Evolutionary conservation across 2,329 filamentous ascomycete genomes (phyloP), one percentile per base, ranked within the genome.

Genomic region (Ophiognomonia clavigignenti-juglandacearum): DNA sequence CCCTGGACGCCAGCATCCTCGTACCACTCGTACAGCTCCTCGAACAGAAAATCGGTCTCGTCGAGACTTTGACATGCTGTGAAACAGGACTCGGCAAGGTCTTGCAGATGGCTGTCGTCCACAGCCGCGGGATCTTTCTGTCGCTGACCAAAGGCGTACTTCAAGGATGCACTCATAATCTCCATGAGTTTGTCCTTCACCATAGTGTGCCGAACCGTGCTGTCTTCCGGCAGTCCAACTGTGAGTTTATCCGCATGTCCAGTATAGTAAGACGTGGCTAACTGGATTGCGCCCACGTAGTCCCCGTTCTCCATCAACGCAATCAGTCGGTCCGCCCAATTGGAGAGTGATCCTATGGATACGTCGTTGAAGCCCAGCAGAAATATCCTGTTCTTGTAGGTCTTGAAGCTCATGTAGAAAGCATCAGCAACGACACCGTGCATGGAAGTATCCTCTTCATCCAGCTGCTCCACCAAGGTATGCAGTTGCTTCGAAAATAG

Each of bases 251-350:
- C 89, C n/a, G 88, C 82, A 59, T 90, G 83, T 20, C 93, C 93
- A 7, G 82, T 85, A 62, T 95, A 97, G 65, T 97, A 98, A 1
- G 86, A 86, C 1, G 90, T 95, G 9, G 92, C 95, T 49, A 98
- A 75, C 54, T 85, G 80, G 51, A 98, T 96, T 2, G 93, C 91
- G 11, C 83, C 86, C 54, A 98, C 86, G 60, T 95, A 96, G 65
- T 97, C 90, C n/a, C 93, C 93, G 47, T 90, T 82, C 63, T 97
- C 91, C 88, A 98, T 96, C 56, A 97, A 74, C 0, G 92, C 91
- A 55, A 96, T 83, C 16, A 98, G 72, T 34, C 93, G 78, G 64
- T 98, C 93, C 3, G 93, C 92, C 93, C 93, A 98, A 57, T 98
- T 98, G 1, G 93, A 97, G 27, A 98, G 69, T 4, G 86, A 87